Conservation (phyloP, 2,329 filamentous ascomycete species). For the Ascochyta viciae-villosae region DNA sequence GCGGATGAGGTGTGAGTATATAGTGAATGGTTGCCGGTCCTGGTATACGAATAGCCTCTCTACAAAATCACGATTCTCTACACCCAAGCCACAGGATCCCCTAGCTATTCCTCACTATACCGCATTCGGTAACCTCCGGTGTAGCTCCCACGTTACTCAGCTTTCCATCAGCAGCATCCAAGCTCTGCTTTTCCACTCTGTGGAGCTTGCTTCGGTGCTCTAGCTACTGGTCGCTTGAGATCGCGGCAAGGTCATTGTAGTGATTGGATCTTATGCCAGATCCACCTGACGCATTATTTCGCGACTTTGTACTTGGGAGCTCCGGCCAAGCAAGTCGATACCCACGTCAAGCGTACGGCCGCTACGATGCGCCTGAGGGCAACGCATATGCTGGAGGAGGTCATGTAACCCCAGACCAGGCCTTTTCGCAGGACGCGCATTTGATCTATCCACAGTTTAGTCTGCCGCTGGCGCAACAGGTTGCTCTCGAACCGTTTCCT, state of each 20-base stretch:
- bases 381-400: slow-evolving; percentile 29
- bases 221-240: slow-evolving; percentile 22
- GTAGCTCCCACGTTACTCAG: slow-evolving; percentile 30
- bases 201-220: slow-evolving; percentile 9
- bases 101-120: not conserved
- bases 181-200: slow-evolving; percentile 2
- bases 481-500: slow-evolving; percentile 20
- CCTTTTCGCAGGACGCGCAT: slow-evolving; percentile 23
- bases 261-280: slow-evolving; percentile 39
- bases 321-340: slow-evolving; percentile 42
- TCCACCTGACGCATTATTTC: slow-evolving; percentile 28
- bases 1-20: not conserved
- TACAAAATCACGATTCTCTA: not conserved
- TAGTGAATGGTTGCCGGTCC: not conserved
- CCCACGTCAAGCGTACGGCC: slow-evolving; percentile 27
- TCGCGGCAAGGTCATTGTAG: slow-evolving; percentile 18
- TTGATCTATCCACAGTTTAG: slow-evolving; percentile 29
- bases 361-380: slow-evolving; percentile 35
- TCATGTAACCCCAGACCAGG: slow-evolving; percentile 25
- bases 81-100: not conserved
- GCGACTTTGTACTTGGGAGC: slow-evolving; percentile 44
- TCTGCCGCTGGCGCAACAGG: slow-evolving; percentile 28
- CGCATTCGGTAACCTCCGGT: slow-evolving; percentile 15
- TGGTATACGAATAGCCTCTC: not conserved
- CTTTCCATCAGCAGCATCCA: slow-evolving; percentile 29